Evolutionary conservation across 2,329 filamentous ascomycete species (phyloP).

Genomic region (Esteya vermicola): DNA sequence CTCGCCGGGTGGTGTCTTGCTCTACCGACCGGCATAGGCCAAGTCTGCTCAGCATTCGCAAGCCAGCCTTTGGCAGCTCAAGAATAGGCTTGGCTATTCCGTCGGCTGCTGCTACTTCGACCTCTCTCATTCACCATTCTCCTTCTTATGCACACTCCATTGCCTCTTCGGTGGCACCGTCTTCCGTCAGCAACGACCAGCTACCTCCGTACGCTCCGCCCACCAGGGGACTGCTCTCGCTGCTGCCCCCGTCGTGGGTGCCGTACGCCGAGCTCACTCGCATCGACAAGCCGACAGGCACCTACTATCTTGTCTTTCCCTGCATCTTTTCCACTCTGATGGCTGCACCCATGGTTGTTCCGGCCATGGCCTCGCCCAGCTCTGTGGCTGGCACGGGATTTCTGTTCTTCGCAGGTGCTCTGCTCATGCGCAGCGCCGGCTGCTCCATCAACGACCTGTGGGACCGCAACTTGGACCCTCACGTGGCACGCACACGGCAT

Average conservation of each 20-base stretch:
- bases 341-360: slow-evolving; percentile 54
- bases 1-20: too few species aligned
- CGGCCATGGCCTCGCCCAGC: slow-evolving; percentile 39
- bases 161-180: too few species aligned
- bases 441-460: slow-evolving; percentile 86
- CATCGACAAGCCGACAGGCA: slow-evolving; percentile 67
- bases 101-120: too few species aligned
- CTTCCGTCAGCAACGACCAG: too few species aligned
- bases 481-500: slow-evolving; percentile 60
- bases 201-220: slow-evolving; percentile 46
- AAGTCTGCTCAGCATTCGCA: too few species aligned
- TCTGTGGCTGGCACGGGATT: slow-evolving; percentile 49
- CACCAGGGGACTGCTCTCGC: slow-evolving; percentile 53
- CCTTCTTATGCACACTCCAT: too few species aligned
- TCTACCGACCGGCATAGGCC: too few species aligned
- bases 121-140: too few species aligned
- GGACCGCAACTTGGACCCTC: slow-evolving; percentile 75
- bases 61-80: too few species aligned
- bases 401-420: slow-evolving; percentile 61
- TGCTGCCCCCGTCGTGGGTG: slow-evolving; percentile 53
- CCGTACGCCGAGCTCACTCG: slow-evolving; percentile 75
- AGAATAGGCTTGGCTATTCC: too few species aligned
- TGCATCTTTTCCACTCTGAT: slow-evolving; percentile 74
- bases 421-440: slow-evolving; percentile 78
- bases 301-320: slow-evolving; percentile 75